Base-by-base conservation (phyloP, 2,329 filamentous ascomycete species). In the Fonsecaea nubica region DNA sequence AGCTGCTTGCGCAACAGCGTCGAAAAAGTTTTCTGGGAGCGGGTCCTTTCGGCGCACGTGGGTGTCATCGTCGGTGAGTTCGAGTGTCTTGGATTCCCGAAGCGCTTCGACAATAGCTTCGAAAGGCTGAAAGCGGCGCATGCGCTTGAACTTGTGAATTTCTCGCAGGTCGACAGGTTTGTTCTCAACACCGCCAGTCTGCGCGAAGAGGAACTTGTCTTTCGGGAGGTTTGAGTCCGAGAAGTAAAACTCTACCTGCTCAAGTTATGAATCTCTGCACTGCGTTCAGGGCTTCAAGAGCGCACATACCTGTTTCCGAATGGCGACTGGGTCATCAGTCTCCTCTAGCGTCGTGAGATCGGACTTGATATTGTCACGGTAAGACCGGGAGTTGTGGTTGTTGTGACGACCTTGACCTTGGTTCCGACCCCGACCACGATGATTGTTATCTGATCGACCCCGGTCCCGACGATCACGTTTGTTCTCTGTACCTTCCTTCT, bases 221-320 rank as follows among this genome's bases (percentile, higher is more conserved):
- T 88, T 89, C 59, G 90, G 90, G 42, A 99, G 87, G 80, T 97
- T 97, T 75, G 90, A 91, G 78, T 96, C 91, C 75, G 91, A 91
- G 80, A 97, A 96, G 85, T 97, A 97, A 80, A 97, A 97, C 77
- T 97, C 93, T 74, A 97, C 92, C 90, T 96, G 33, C 33, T 40
- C 7, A 5, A 38, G 55, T 15, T 48, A 60, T 35, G 59, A 54
- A 35, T 40, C 50, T 32, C 59, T 4, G 58, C 10, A 21, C 21
- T 35, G 10, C 10, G 21, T 33, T 1, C 35, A 30, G 13, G 38
- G 30, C 18, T 36, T 10, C 21, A 7, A 35, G 42, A 15, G 32
- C 13, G 18, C 3, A 21, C 40, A 21, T 82, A 92, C 91, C 85
- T 96, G 93, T 76, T 90, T 90, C 77, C 92, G 90, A 75, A 97